Conservation (phyloP, 2,329 filamentous ascomycete genomes). For the Microsporum canis region DNA sequence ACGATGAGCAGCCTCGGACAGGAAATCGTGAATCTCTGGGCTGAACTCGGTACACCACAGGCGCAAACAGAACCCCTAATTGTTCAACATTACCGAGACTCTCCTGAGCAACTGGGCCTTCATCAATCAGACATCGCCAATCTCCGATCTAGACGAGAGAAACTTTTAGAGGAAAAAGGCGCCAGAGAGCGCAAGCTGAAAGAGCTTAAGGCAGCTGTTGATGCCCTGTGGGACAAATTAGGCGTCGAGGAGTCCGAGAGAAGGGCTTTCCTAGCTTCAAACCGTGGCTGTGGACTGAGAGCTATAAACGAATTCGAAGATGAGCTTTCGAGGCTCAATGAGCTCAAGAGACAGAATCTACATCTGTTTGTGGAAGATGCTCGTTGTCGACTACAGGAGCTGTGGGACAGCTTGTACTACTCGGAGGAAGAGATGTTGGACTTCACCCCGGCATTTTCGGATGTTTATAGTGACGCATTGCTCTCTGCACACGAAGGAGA, state of each 20-base stretch:
- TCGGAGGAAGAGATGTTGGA: slow-evolving; percentile 98
- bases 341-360: slow-evolving; percentile 88
- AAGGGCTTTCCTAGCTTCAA: slow-evolving; percentile 72
- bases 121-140: slow-evolving; percentile 74
- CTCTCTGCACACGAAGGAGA: slow-evolving; percentile 92
- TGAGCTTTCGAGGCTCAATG: slow-evolving; percentile 72
- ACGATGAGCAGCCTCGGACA: slow-evolving; percentile 65
- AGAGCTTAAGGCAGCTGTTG: slow-evolving; percentile 67
- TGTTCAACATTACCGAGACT: slow-evolving; percentile 77
- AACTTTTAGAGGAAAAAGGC: slow-evolving; percentile 78
- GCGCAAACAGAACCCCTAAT: slow-evolving; percentile 81
- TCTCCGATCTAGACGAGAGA: slow-evolving; percentile 64
- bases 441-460: slow-evolving; percentile 91
- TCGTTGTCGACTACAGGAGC: slow-evolving; percentile 75
- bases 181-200: slow-evolving; percentile 64
- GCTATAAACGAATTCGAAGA: slow-evolving; percentile 95
- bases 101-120: slow-evolving; percentile 86
- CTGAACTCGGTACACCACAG: slow-evolving; percentile 85
- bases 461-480: slow-evolving; percentile 91
- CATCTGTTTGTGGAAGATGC: slow-evolving; percentile 95
- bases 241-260: slow-evolving; percentile 71
- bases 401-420: slow-evolving; percentile 90
- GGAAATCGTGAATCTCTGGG: slow-evolving; percentile 89
- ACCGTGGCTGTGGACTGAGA: slow-evolving; percentile 80
- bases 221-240: slow-evolving; percentile 78